A percentile compares a stretch with the other conserved stretches of the same genome.
These are phyloP conservation scores for Termitomyces sp. DNA, from an alignment of 768 basidiomycete genomes.

Conservation along the genomic window DNA sequence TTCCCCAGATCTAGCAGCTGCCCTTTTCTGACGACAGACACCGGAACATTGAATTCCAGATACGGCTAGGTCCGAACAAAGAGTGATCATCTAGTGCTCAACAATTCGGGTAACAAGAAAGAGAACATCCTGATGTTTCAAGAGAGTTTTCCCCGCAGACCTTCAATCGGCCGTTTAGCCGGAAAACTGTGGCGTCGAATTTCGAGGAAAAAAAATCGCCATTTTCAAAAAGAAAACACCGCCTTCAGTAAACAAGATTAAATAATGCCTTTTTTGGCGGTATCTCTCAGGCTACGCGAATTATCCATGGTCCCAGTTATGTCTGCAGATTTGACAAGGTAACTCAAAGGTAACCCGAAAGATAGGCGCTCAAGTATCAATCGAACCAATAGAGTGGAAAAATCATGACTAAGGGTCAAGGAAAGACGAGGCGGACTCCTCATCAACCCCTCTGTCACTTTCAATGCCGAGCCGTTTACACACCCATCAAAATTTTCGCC, in stretches of 20 bases:
- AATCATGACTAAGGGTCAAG: slow-evolving; percentile 4
- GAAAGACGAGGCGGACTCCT: background rate
- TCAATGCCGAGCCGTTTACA: slow-evolving; percentile 3
- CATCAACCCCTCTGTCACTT: slow-evolving; percentile 13
- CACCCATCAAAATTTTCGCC: slow-evolving; percentile 5
- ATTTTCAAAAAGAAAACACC: slow-evolving; percentile 1
- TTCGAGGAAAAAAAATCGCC: slow-evolving; percentile 7
- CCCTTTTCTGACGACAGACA: slow-evolving; percentile 33
- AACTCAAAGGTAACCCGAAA: background rate
- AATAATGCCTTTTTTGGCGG: slow-evolving; percentile 6
- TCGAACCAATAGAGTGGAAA: background rate
- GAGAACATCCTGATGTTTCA: slow-evolving; percentile 29
- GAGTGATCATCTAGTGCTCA: slow-evolving; percentile 28
- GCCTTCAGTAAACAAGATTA: slow-evolving; percentile 8
- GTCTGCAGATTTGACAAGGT: background rate
- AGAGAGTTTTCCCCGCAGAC: slow-evolving; percentile 17
- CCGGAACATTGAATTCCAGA: slow-evolving; percentile 44
- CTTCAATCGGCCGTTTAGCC: slow-evolving; percentile 21
- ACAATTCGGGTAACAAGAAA: slow-evolving; percentile 27
- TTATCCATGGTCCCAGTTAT: slow-evolving; percentile 1
- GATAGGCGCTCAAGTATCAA: background rate
- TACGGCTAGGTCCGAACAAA: slow-evolving; percentile 45
- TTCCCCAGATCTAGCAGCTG: slow-evolving; percentile 31
- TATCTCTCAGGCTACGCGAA: slow-evolving; percentile 22
- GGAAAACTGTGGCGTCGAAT: slow-evolving; percentile 23